A percentile compares a stretch with the other conserved stretches of the same genome.
These are phyloP conservation scores for Favolaschia claudopus DNA, from an alignment of 768 basidiomycete species.

Conservation along the genomic window DNA sequence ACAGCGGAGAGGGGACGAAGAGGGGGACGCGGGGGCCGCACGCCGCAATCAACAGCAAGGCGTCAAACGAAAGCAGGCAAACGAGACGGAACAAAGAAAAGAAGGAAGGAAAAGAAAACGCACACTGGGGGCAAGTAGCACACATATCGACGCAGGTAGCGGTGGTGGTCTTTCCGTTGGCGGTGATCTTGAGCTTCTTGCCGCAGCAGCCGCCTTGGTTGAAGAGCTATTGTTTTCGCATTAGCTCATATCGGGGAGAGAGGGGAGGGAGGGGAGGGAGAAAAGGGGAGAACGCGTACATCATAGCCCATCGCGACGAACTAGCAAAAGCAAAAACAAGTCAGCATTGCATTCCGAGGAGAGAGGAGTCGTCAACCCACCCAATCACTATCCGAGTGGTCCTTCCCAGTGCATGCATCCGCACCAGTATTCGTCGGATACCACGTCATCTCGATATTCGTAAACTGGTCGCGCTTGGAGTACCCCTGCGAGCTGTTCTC, in stretches of 20 bases:
- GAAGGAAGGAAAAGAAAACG: too few species aligned
- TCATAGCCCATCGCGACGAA: constrained; percentile 23
- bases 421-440: constrained; percentile 19
- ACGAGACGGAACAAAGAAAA: too few species aligned
- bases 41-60: too few species aligned
- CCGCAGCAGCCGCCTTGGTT: constrained; percentile 18
- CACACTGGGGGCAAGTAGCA: constrained; percentile 8
- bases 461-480: constrained; percentile 2
- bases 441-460: constrained; percentile 10
- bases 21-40: too few species aligned
- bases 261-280: neutral
- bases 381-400: constrained; percentile 19
- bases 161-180: constrained; percentile 17
- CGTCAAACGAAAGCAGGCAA: too few species aligned
- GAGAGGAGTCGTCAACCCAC: neutral
- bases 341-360: neutral
- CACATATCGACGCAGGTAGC: constrained; percentile 27
- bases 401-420: constrained; percentile 22
- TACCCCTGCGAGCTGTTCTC: too few species aligned
- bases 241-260: too few species aligned
- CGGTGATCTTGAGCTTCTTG: constrained; percentile 12
- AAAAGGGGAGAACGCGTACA: neutral
- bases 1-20: too few species aligned
- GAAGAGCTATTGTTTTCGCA: too few species aligned
- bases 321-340: constrained; percentile 1